Evolutionary conservation across 2,329 filamentous ascomycete genomes (phyloP), one percentile per base, ranked within the genome.

Genomic region (Paramyrothecium roridum): DNA sequence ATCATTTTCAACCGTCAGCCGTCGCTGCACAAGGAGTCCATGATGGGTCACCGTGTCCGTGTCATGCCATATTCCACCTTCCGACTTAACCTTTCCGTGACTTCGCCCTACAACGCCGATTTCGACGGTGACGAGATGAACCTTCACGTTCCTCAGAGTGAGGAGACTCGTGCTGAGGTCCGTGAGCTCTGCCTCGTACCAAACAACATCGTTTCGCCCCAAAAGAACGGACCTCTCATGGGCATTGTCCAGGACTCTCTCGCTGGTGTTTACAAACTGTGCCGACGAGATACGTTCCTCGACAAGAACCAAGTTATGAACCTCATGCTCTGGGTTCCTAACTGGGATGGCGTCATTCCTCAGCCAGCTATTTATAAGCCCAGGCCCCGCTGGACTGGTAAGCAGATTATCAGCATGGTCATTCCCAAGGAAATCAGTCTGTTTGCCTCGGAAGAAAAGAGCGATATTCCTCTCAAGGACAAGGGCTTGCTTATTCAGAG

Each of bases 51-150:
- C 75, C 87, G 91, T 65, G 95, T 99, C 60, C 88, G 89, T 57
- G 95, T 99, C 58, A 98, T 99, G 93, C 95, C 95, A 3, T 99
- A 96, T 73, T 99, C 95, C 7, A 99, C 95, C 2, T 99, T 99
- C 80, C 88, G 95, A 60, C 83, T 99, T 49, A 99, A 99, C 68
- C 75, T 99, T 63, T 99, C 95, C 0, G 95, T 99, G 68, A 99
- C 96, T 1, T 96, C 93, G 26, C 95, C 95, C 0, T 99, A 99
- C 81, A 99, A 99, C 77, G 95, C 95, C 65, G 95, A 99, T 90
- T 99, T 99, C 76, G 95, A 99, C 69, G 95, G 95, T 76, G 95
- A 99, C 72, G 95, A 99, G 76, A 99, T 99, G 95, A 99, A 99
- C 71, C 85, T 99, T 77, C 95, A 99, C 83, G 96, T 99, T 52